Conservation (phyloP, 1,284 basidiomycete genomes). For the Vanrija sp. region DNA sequence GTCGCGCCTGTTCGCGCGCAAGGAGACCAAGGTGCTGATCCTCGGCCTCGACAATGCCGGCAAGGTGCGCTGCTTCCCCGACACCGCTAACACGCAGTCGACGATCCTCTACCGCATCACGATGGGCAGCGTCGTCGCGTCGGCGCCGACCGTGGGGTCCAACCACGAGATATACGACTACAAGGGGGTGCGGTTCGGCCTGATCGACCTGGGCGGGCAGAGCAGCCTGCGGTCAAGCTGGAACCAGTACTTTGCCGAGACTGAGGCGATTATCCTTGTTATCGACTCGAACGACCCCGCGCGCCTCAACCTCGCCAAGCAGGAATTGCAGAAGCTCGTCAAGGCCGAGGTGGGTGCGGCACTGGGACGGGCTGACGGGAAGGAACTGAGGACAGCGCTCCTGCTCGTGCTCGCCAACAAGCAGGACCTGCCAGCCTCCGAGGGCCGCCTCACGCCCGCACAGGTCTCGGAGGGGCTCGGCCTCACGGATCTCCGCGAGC, state of each 20-base stretch:
- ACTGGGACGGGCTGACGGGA: slow-evolving; percentile 9
- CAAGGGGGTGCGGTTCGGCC: slow-evolving; percentile 52
- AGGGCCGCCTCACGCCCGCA: slow-evolving; percentile 48
- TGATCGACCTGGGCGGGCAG: slow-evolving; percentile 54
- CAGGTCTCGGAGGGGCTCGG: slow-evolving; percentile 52
- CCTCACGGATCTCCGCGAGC: slow-evolving; percentile 51
- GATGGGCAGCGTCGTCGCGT: slow-evolving; percentile 53
- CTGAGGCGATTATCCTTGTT: slow-evolving; percentile 53
- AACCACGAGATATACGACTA: slow-evolving; percentile 52
- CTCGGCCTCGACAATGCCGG: slow-evolving; percentile 53
- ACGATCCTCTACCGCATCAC: slow-evolving; percentile 54
- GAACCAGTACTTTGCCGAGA: slow-evolving; percentile 50
- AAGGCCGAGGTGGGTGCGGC: slow-evolving; percentile 40
- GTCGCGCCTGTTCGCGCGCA: slow-evolving; percentile 50
- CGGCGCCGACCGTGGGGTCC: slow-evolving; percentile 52
- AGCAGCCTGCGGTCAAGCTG: slow-evolving; percentile 49
- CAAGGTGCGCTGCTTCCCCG: slow-evolving; percentile 38
- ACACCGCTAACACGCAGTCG: slow-evolving; percentile 25
- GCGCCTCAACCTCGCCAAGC: slow-evolving; percentile 49
- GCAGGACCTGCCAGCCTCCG: slow-evolving; percentile 50
- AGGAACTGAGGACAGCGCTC: slow-evolving; percentile 47
- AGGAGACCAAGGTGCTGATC: slow-evolving; percentile 53
- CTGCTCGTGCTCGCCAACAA: slow-evolving; percentile 54
- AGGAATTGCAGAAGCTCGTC: slow-evolving; percentile 50
- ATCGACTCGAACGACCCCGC: slow-evolving; percentile 53